phyloP scores from a whole-genome alignment of 1,284 basidiomycete genomes.

The Stereum hirsutum region DNA sequence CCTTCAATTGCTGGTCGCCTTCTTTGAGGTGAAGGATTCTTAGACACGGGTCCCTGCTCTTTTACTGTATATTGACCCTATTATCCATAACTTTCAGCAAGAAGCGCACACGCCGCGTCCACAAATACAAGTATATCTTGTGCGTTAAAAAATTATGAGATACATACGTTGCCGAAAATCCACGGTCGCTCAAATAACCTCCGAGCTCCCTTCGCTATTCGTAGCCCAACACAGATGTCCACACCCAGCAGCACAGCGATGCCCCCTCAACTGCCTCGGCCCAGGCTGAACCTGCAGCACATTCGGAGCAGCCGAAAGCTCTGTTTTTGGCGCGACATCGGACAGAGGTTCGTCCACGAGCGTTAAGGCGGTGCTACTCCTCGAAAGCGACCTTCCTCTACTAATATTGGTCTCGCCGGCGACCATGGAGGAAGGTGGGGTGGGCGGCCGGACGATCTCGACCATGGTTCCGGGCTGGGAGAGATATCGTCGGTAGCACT shows the following conservation, averaged over 20 bases:
- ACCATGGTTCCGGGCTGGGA: constrained; percentile 40
- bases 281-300: constrained; percentile 5
- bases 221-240: constrained; percentile 20
- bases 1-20: too few relatives aligned
- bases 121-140: too few relatives aligned
- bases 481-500: constrained; percentile 62
- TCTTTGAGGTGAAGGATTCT: too few relatives aligned
- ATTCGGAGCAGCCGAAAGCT: constrained; percentile 10
- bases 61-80: too few relatives aligned
- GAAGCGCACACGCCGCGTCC: too few relatives aligned
- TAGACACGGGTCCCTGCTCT: too few relatives aligned
- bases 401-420: constrained; percentile 9
- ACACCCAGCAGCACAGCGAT: constrained; percentile 21
- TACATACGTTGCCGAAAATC: too few relatives aligned
- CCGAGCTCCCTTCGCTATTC: too few relatives aligned
- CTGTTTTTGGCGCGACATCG: constrained; percentile 3
- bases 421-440: constrained; percentile 7
- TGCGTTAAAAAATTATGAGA: too few relatives aligned
- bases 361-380: constrained; percentile 4
- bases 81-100: too few relatives aligned
- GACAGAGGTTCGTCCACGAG: constrained; percentile 9
- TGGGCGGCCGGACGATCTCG: constrained; percentile 22
- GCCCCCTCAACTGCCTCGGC: constrained; percentile 13
- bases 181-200: too few relatives aligned
- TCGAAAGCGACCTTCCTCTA: constrained; percentile 11